Percentiles rank a stretch among this genome's conserved stretches.
Evolutionary conservation across 1,139 yeast species (phyloP).

Genomic region (Debaryomyces udenii): DNA sequence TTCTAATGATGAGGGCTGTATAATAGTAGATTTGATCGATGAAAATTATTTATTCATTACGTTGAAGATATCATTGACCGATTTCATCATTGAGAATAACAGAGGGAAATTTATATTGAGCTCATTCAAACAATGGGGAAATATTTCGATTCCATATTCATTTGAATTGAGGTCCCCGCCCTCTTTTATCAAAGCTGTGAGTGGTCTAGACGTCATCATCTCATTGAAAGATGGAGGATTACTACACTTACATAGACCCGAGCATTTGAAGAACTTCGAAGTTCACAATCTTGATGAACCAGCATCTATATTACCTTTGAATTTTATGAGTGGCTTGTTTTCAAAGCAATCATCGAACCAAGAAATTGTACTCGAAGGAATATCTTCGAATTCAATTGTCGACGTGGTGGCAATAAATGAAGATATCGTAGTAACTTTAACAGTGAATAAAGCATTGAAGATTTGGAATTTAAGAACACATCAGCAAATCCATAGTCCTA

Average conservation of each 20-base stretch:
- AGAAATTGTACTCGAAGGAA: conserved; percentile 29
- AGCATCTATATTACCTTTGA: conserved; percentile 49
- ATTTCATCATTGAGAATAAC: conserved; percentile 27
- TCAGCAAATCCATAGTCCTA: conserved; percentile 20
- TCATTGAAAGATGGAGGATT: conserved; percentile 75
- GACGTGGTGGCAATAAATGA: conserved; percentile 26
- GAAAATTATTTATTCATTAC: conserved; percentile 38
- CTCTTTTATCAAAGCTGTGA: conserved; percentile 52
- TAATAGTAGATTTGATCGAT: conserved; percentile 33
- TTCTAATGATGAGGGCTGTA: conserved; percentile 16
- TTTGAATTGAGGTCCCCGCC: conserved; percentile 70
- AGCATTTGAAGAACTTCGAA: conserved; percentile 43
- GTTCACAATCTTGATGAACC: conserved; percentile 57
- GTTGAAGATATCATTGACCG: conserved; percentile 31
- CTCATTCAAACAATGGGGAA: conserved; percentile 56
- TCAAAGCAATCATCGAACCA: conserved; percentile 15
- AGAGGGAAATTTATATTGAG: conserved; percentile 27
- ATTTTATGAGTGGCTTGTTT: conserved; percentile 35
- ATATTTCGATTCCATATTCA: conserved; percentile 69
- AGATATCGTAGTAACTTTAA: conserved; percentile 28
- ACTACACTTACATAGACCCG: conserved; percentile 49
- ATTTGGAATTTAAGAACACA: conserved; percentile 57
- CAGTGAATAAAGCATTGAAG: conserved; percentile 53
- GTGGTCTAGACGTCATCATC: conserved; percentile 48
- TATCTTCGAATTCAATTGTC: conserved; percentile 36